Evolutionary conservation across 768 basidiomycete genomes (phyloP), one percentile per base, ranked within the genome.

Genomic region (Mycena amicta): DNA sequence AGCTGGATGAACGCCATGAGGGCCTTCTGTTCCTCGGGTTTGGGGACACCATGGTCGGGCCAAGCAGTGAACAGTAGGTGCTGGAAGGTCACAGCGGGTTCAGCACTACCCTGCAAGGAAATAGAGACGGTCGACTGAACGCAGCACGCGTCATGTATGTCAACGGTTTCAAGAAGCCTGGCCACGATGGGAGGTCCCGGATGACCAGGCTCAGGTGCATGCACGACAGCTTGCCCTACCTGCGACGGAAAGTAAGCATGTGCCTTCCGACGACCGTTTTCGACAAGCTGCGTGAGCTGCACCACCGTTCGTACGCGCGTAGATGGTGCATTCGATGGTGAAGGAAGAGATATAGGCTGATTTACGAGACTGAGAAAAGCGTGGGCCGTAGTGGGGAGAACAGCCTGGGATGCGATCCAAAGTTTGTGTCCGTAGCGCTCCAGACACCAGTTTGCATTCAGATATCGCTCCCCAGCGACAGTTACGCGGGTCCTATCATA

Each of bases 381-480:
- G 66, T 94, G 89, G 0, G 82, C 78, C 0, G 92, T 91, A 49
- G 75, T 68, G 4, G 80, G 83, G 30, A 93, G 73, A 0, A 93
- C 92, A 0, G 93, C 93, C 68, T 95, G 93, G 0, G 90, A 82
- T 2, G 92, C 91, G 57, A 95, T 89, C 89, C 92, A 93, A 84
- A 84, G 87, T 66, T 86, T 89, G 29, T 80, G 80, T 5, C 93
- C 90, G 50, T 76, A 81, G 26, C 78, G 73, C 68, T 95, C 93
- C 45, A 81, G 76, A n/a, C 94, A 86, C 89, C 92, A 94, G 66
- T 83, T 92, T 15, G 89, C 93, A 66, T 95, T 94, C 31, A 95
- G 69, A 70, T 95, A 95, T 49, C 82, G 73, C 13, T 81, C 56
- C 26, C 56, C 52, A 53, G 53, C 51, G 16, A 86, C 77, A n/a